phyloP scores from a whole-genome alignment of 2,329 filamentous ascomycete species.

The Arthroderma uncinatum region DNA sequence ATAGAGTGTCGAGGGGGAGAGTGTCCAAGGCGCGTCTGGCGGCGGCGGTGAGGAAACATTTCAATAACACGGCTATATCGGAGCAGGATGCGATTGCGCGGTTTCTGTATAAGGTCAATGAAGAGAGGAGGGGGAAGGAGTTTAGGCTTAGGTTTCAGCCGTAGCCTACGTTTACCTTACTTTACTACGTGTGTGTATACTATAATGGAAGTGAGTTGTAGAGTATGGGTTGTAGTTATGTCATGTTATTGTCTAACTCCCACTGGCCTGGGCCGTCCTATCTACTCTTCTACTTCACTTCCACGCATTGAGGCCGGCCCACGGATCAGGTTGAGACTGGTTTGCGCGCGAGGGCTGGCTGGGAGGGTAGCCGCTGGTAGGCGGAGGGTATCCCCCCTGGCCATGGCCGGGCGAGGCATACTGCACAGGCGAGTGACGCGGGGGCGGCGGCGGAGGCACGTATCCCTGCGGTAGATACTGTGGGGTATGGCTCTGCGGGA shows the following conservation, averaged over 20 bases:
- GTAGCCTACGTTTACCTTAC: no score
- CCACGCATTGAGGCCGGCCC: conserved; percentile 60
- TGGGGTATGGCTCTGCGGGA: conserved; percentile 26
- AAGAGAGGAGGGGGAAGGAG: conserved; percentile 32
- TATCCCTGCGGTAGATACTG: conserved; percentile 51
- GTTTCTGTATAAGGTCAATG: conserved; percentile 40
- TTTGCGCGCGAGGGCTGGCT: neutral
- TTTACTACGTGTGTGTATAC: no score
- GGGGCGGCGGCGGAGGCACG: conserved; percentile 56
- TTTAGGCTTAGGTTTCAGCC: conserved; percentile 35
- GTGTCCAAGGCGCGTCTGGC: conserved; percentile 35
- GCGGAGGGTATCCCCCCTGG: conserved; percentile 26
- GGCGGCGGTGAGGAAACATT: conserved; percentile 36
- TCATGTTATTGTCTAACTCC: no score
- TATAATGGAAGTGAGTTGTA: no score
- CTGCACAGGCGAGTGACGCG: conserved; percentile 46
- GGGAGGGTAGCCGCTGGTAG: conserved; percentile 44
- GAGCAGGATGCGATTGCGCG: conserved; percentile 39
- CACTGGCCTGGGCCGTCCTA: no score
- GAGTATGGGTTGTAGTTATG: no score
- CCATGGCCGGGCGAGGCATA: conserved; percentile 31
- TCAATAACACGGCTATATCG: conserved; percentile 36
- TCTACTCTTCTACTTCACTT: conserved; percentile 37
- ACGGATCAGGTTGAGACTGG: conserved; percentile 45
- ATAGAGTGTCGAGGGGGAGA: no score